phyloP scores from a whole-genome alignment of 331 rosid species.

The Malus hybrid region DNA sequence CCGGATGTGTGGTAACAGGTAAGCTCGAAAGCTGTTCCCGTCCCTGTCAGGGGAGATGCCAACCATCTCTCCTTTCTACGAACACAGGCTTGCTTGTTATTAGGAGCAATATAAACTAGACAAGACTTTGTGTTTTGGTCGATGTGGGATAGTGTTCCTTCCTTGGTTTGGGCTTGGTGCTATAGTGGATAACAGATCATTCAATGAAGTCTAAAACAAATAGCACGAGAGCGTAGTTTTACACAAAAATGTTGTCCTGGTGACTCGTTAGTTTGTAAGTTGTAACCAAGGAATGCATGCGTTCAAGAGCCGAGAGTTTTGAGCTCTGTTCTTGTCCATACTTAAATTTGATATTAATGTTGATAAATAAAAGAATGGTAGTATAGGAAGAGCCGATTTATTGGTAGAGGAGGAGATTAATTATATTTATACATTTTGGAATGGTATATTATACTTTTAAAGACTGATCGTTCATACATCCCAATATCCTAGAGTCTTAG shows the following conservation, averaged over 20 bases:
- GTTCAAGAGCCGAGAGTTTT: too few relatives aligned
- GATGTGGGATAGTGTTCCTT: constrained; percentile 20
- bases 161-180: neutral
- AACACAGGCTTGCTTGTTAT: neutral
- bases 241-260: neutral
- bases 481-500: too few relatives aligned
- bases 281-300: neutral
- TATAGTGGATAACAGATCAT: neutral
- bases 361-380: neutral
- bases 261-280: neutral
- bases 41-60: constrained; percentile 72
- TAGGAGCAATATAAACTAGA: neutral
- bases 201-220: neutral
- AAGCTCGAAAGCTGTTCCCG: constrained; percentile 55
- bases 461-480: too few relatives aligned
- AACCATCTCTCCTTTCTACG: constrained; percentile 50
- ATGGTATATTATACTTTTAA: too few relatives aligned
- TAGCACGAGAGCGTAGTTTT: neutral
- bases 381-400: neutral
- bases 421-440: too few relatives aligned
- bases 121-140: neutral
- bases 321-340: too few relatives aligned
- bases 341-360: neutral
- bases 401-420: neutral
- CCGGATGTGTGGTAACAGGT: constrained; percentile 41